A percentile compares a stretch with the other conserved stretches of the same genome.
Conservation (phyloP, 768 basidiomycete species). For the Tulasnella sp. region DNA sequence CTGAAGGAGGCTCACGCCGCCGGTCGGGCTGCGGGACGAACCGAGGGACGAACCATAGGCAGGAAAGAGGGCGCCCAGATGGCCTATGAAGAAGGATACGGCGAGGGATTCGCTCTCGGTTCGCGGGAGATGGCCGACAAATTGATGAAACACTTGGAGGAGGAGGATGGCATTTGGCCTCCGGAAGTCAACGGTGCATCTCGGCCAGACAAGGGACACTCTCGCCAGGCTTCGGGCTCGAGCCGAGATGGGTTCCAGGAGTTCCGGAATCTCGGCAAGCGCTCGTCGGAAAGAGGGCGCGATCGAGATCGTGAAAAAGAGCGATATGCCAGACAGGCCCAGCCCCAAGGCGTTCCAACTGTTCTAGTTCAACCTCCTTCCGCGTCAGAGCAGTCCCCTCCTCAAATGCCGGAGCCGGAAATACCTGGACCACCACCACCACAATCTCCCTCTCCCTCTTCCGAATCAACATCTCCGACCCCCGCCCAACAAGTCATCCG, state of each 20-base stretch:
- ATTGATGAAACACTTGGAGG: not conserved
- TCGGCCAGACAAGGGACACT: not conserved
- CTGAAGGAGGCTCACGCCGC: not conserved
- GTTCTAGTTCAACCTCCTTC: not conserved
- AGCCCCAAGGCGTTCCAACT: not conserved
- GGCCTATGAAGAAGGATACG: not conserved
- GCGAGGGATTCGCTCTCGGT: not conserved
- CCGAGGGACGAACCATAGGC: conserved; percentile 1
- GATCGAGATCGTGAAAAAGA: not conserved
- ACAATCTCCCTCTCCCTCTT: not conserved
- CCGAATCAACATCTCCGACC: not conserved
- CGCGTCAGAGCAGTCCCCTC: not conserved
- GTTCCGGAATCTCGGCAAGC: not conserved
- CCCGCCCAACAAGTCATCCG: not conserved
- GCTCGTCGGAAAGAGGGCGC: not conserved
- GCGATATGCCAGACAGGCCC: not conserved
- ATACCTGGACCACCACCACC: not conserved
- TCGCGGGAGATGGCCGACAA: not conserved
- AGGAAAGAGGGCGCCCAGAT: not conserved
- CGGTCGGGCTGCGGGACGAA: not conserved
- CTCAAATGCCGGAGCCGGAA: not conserved
- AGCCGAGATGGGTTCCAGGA: not conserved
- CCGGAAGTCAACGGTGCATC: not conserved
- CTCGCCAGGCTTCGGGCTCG: not conserved
- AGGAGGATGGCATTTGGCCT: not conserved